Base-by-base conservation (phyloP, 768 basidiomycete species). In the Collybia nuda region DNA sequence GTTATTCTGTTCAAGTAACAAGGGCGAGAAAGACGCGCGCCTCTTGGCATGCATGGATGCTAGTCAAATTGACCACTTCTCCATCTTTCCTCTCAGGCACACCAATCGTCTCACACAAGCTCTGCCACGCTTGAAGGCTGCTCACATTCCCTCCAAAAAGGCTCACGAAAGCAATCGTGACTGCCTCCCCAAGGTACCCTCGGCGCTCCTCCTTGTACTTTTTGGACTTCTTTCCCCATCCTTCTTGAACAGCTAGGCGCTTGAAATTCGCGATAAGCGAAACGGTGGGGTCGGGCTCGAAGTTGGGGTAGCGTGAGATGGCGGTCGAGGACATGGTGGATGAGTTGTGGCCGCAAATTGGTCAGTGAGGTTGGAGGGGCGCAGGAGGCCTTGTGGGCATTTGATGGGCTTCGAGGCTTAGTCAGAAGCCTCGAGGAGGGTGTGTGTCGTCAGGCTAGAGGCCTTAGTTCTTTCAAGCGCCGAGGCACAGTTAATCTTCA, bases 91-190 rank as follows among this genome's bases (percentile, higher is more conserved):
- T 22, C 40, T 42, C 21, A 4, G 19, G 3, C 17, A 43, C 41
- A 12, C 54, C 57, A n/a, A 58, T 44, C 9, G 53, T 53, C 8
- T 32, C 29, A 29, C 55, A 56, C 11, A 58, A 35, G 14, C 42
- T 19, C 37, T 53, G 47, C 57, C 57, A 58, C 24, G 55, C 19
- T 22, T 51, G 51, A 3, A 58, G 52, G 21, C 51, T 53, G 39
- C 28, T 28, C 3, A 22, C 32, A 29, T 54, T 53, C 29, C 32
- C 48, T 9, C 57, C 57, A 44, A 58, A 58, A 6, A n/a, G 14
- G 18, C 9, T 22, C 6, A 21, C 12, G 29, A 59, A 59, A 2
- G 49, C 49, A 24, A 19, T 40, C 14, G 48, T 17, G 19, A 59
- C 57, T 19, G 23, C 50, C 18, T 40, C 48, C 7, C 22, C 15